Evolutionary conservation across 371 early-diverging fungal species (phyloP), one percentile per base, ranked within the genome.

Genomic region (Catenaria anguillulae): DNA sequence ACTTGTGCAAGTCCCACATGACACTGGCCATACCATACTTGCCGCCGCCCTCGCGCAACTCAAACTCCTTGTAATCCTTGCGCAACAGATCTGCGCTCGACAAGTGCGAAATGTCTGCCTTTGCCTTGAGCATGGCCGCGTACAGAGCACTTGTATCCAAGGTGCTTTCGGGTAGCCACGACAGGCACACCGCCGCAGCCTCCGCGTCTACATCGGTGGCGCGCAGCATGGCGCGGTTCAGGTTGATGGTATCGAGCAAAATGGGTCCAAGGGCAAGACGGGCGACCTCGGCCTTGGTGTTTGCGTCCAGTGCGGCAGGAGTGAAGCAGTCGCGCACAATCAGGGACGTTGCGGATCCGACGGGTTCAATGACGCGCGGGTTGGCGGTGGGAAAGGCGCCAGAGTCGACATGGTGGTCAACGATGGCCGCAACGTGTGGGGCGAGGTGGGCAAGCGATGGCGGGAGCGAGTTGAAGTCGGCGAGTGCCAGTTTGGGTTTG

Each of bases 11-110:
- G 40, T 73, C 60, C 73, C 83, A 85, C 17, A 74, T 63, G 1
- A 87, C 75, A 52, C 81, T 77, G 50, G 78, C 77, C 52, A 87
- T 84, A 4, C 89, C 89, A 42, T 71, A 64, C 68, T 68, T 34
- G 24, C 50, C 10, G 13, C 31, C 42, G 19, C 29, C 31, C 3
- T 71, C 69, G 33, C 70, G 64, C 4, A 68, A 69, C 4, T 69
- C 62, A 69, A 75, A 85, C 64, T 86, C 82, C 68, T 89, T 89
- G 71, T 86, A 89, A 68, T 89, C 89, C 63, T 82, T 82, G n/a
- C 83, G 71, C 43, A 89, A 65, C 0, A 89, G 73, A 63, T 86
- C 82, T 26, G 67, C 65, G 24, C 63, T 70, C 4, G 77, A 65
- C 36, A 87, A 74, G 21, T 67, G 64, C 31, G 77, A 66, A 19